phyloP scores from a whole-genome alignment of 495 filamentous ascomycete genomes.

The Filosporella fistucella region DNA sequence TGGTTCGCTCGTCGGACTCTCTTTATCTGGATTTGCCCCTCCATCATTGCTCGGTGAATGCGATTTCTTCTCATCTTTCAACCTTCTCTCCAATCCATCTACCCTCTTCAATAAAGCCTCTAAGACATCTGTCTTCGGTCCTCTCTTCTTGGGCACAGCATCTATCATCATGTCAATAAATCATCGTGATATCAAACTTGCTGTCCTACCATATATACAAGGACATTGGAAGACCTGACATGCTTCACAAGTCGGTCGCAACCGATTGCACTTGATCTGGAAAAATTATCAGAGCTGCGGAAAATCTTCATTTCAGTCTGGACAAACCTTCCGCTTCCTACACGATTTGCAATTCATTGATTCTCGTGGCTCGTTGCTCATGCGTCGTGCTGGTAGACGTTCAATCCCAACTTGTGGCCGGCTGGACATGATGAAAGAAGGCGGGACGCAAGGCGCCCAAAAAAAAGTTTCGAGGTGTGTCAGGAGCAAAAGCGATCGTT shows the following conservation, averaged over 20 bases:
- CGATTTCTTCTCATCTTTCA: conserved; percentile 52
- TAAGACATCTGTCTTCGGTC: conserved; percentile 83
- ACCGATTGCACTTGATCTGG: conserved; percentile 82
- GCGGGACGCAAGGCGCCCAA: not conserved
- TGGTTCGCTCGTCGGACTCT: conserved; percentile 14
- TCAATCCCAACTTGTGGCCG: conserved; percentile 83
- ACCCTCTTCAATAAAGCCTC: conserved; percentile 80
- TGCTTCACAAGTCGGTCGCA: conserved; percentile 79
- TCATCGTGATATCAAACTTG: not conserved
- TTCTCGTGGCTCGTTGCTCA: conserved; percentile 73
- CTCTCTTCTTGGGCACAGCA: conserved; percentile 82
- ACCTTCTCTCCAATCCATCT: conserved; percentile 73
- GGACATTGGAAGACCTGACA: conserved; percentile 84
- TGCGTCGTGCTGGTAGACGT: conserved; percentile 63
- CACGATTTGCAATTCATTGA: conserved; percentile 95
- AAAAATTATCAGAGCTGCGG: conserved; percentile 17
- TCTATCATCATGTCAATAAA: conserved; percentile 42
- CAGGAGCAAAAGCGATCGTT: conserved; percentile 1
- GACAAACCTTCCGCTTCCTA: conserved; percentile 74
- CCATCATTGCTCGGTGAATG: conserved; percentile 47
- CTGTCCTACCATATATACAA: conserved; percentile 75
- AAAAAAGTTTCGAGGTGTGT: conserved; percentile 2
- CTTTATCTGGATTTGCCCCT: conserved; percentile 30
- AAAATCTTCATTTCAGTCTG: conserved; percentile 11
- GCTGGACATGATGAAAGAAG: not conserved